These are phyloP conservation scores for Nakazawaea holstii DNA, from an alignment of 805 yeast genomes.

Conservation along the genomic window DNA sequence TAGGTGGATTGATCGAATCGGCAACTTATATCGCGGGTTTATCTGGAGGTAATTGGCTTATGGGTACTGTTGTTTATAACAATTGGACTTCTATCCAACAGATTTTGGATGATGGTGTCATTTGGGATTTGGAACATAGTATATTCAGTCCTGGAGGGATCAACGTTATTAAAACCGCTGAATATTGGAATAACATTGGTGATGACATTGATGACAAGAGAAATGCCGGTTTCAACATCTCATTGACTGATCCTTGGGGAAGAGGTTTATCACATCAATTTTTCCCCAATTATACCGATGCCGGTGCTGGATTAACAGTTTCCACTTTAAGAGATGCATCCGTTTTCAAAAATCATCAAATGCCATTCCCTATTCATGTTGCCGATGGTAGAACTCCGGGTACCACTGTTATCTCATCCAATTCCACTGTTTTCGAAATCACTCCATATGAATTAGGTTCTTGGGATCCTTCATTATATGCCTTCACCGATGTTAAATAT, in stretches of 20 bases:
- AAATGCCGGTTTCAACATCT: conserved; percentile 62
- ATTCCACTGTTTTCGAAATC: conserved; percentile 64
- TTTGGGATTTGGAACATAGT: conserved; percentile 67
- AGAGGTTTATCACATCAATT: conserved; percentile 69
- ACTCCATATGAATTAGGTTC: conserved; percentile 77
- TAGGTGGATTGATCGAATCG: conserved; percentile 72
- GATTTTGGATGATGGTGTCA: conserved; percentile 41
- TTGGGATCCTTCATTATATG: conserved; percentile 72
- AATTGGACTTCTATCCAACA: conserved; percentile 69
- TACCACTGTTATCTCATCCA: conserved; percentile 45
- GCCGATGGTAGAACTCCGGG: conserved; percentile 66
- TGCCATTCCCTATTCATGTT: conserved; percentile 70
- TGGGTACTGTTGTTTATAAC: conserved; percentile 63
- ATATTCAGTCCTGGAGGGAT: conserved; percentile 61
- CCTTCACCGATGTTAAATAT: conserved; percentile 64
- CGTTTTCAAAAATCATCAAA: conserved; percentile 52
- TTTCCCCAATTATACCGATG: conserved; percentile 52
- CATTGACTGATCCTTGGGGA: conserved; percentile 79
- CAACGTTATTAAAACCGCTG: conserved; percentile 44
- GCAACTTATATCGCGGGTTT: conserved; percentile 70
- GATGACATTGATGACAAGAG: conserved; percentile 47
- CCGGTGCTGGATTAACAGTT: conserved; percentile 60
- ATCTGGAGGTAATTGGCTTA: conserved; percentile 83
- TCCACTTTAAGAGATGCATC: conserved; percentile 54
- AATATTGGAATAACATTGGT: conserved; percentile 48